These are phyloP conservation scores for Seiridium cupressi DNA, from an alignment of 2,329 filamentous ascomycete genomes.

Conservation along the genomic window DNA sequence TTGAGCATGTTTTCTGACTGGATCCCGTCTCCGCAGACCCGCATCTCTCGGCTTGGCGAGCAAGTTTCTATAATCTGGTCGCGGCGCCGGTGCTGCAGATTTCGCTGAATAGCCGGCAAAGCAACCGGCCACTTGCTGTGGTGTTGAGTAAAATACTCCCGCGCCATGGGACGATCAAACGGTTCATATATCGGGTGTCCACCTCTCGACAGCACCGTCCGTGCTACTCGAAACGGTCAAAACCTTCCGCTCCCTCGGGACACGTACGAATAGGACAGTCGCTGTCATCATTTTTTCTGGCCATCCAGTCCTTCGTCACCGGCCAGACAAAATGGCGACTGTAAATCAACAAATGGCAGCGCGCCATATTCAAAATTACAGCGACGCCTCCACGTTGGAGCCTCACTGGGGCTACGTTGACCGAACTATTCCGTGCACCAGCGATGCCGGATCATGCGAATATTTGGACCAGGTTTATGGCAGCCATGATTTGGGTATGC, in stretches of 20 bases:
- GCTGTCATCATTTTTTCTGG: background rate
- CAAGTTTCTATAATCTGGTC: slow-evolving; percentile 1
- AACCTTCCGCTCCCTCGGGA: background rate
- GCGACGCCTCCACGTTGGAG: slow-evolving; percentile 33
- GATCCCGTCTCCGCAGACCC: background rate
- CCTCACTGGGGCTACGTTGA: slow-evolving; percentile 57
- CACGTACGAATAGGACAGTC: background rate
- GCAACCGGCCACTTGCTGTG: background rate
- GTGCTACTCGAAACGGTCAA: background rate
- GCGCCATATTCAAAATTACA: slow-evolving; percentile 45
- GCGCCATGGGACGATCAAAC: background rate
- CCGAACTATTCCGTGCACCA: slow-evolving; percentile 54
- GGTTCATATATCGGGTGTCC: background rate
- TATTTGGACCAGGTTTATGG: slow-evolving; percentile 54
- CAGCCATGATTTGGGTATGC: slow-evolving; percentile 47
- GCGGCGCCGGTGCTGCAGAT: background rate
- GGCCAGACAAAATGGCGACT: slow-evolving; percentile 18
- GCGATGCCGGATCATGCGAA: slow-evolving; percentile 54
- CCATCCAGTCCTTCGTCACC: slow-evolving; percentile 1
- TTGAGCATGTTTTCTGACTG: slow-evolving; percentile 3
- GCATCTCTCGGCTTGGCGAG: slow-evolving; percentile 2
- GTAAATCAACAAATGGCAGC: slow-evolving; percentile 14
- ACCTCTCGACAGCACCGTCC: background rate
- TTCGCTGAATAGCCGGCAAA: background rate
- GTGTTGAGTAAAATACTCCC: background rate